These are phyloP conservation scores for Coemansia sp. DNA, from an alignment of 192 early-diverging fungal genomes.

Conservation along the genomic window DNA sequence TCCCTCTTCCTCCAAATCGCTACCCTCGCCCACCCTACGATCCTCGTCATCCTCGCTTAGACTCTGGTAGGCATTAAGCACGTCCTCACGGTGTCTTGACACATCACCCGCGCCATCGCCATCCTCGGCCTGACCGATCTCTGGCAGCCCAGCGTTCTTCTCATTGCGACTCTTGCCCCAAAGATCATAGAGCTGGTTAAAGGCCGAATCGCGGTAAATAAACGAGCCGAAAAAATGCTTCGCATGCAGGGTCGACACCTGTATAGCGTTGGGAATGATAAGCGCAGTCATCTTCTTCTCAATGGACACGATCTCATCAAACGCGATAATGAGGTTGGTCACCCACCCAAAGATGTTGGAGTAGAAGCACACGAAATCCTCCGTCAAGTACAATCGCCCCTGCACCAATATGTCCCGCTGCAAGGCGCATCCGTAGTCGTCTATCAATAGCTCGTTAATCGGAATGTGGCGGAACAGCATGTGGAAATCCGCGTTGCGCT, in stretches of 20 bases:
- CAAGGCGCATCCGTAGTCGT: constrained; percentile 79
- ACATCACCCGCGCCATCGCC: constrained; percentile 39
- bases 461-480: constrained; percentile 55
- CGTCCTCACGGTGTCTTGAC: constrained; percentile 31
- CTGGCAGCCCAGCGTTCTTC: constrained; percentile 39
- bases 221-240: constrained; percentile 87
- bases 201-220: constrained; percentile 76
- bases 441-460: constrained; percentile 54
- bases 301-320: constrained; percentile 76
- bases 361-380: constrained; percentile 79
- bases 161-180: constrained; percentile 56
- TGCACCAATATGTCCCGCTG: constrained; percentile 89
- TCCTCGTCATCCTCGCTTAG: constrained; percentile 27
- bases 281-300: constrained; percentile 83
- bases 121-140: constrained; percentile 42
- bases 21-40: background rate
- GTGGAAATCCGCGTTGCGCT: constrained; percentile 57
- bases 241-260: constrained; percentile 67
- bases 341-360: constrained; percentile 91
- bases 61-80: constrained; percentile 46
- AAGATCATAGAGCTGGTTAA: constrained; percentile 67
- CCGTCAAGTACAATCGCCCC: constrained; percentile 79
- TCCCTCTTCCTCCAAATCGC: background rate
- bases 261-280: constrained; percentile 87
- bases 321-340: constrained; percentile 70